A percentile compares a stretch with the other conserved stretches of the same genome.
Conservation (phyloP, 1,284 basidiomycete genomes). For the Agaricales sp. region DNA sequence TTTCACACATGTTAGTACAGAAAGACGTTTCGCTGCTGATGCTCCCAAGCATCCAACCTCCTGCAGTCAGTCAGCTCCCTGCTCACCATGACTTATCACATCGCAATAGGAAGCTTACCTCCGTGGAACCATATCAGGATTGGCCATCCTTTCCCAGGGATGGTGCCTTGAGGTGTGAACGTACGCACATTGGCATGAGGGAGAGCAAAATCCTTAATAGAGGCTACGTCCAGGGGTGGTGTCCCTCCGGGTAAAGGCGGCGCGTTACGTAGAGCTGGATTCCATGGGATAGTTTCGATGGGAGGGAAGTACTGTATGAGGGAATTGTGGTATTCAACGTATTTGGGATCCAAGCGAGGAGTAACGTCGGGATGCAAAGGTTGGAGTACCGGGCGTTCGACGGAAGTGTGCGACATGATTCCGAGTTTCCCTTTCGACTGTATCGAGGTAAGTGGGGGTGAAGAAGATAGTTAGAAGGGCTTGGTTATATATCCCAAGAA, state of each 20-base stretch:
- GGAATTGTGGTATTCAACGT: constrained; percentile 48
- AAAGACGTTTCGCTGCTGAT: constrained; percentile 51
- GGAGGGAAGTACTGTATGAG: constrained; percentile 32
- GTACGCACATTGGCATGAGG: constrained; percentile 38
- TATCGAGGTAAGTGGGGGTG: too few relatives aligned
- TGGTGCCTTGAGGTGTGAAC: constrained; percentile 44
- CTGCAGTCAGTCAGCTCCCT: constrained; percentile 23
- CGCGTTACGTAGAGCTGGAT: constrained; percentile 39
- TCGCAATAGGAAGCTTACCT: constrained; percentile 27
- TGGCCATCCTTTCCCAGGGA: constrained; percentile 46
- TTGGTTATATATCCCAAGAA: too few relatives aligned
- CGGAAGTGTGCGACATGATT: too few relatives aligned
- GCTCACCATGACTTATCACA: too few relatives aligned
- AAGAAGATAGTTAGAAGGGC: too few relatives aligned
- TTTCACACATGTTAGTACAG: constrained; percentile 43
- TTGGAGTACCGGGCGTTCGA: constrained; percentile 16
- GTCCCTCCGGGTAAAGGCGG: constrained; percentile 49
- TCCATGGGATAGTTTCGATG: constrained; percentile 50
- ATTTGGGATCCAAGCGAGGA: constrained; percentile 49
- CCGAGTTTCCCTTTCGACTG: too few relatives aligned
- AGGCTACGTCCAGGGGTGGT: constrained; percentile 40
- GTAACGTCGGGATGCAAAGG: constrained; percentile 52
- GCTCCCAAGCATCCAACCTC: constrained; percentile 62
- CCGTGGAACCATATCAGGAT: constrained; percentile 54
- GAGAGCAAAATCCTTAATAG: constrained; percentile 36